These are phyloP conservation scores for Metarhizium brunneum DNA, from an alignment of 2,329 filamentous ascomycete species.

Conservation along the genomic window DNA sequence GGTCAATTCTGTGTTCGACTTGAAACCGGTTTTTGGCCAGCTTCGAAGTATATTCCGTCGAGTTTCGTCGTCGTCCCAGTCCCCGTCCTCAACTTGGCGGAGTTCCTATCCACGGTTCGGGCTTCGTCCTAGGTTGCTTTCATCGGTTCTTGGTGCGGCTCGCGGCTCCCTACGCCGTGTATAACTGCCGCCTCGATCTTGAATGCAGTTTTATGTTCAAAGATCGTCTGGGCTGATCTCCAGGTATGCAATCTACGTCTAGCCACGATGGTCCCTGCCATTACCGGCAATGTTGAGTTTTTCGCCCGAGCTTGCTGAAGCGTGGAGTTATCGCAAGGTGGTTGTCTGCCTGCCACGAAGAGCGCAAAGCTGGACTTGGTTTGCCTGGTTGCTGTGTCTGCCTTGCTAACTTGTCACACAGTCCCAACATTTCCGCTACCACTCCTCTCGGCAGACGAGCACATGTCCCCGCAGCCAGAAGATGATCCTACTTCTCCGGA, in stretches of 20 bases:
- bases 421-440: conserved; percentile 5
- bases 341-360: background rate
- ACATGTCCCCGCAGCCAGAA: conserved; percentile 53
- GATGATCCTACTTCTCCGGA: conserved; percentile 48
- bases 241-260: background rate
- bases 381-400: background rate
- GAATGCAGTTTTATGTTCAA: conserved; percentile 2
- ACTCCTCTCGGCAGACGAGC: conserved; percentile 24
- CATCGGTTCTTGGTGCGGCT: conserved; percentile 1
- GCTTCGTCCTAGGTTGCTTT: background rate
- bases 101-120: background rate
- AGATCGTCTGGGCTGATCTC: background rate
- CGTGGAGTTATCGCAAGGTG: background rate
- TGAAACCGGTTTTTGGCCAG: background rate
- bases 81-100: background rate
- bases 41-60: background rate
- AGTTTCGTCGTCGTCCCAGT: background rate
- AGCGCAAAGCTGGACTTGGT: background rate
- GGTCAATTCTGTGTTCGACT: background rate
- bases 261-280: background rate
- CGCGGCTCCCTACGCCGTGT: background rate
- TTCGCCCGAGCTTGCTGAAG: background rate
- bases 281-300: background rate
- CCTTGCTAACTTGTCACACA: conserved; percentile 2
- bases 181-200: background rate